A percentile compares a stretch with the other conserved stretches of the same genome.
These are phyloP conservation scores for Lodderomyces elongisporus DNA, from an alignment of 1,139 yeast genomes.

Conservation along the genomic window DNA sequence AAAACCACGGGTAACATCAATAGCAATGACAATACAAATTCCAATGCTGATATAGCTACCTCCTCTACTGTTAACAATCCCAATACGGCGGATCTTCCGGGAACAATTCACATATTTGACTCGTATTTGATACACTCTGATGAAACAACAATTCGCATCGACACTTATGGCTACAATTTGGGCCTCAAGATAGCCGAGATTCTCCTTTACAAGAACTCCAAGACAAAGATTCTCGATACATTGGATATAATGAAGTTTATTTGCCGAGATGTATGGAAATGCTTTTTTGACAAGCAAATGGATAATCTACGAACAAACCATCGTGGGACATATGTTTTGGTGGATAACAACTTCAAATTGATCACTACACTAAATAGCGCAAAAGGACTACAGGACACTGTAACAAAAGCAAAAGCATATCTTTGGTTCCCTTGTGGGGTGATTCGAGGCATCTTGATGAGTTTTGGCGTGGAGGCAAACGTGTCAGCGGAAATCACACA, in stretches of 20 bases:
- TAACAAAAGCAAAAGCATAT: constrained; percentile 47
- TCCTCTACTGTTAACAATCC: no score
- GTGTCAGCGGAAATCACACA: constrained; percentile 65
- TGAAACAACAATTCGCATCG: constrained; percentile 57
- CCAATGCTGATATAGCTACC: no score
- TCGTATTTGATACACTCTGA: constrained; percentile 32
- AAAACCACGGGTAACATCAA: no score
- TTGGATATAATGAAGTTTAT: constrained; percentile 85
- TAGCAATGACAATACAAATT: no score
- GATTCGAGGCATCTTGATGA: constrained; percentile 71
- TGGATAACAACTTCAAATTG: constrained; percentile 59
- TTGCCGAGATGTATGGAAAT: constrained; percentile 87
- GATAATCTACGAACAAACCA: constrained; percentile 91
- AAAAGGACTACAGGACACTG: constrained; percentile 42
- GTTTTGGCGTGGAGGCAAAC: constrained; percentile 62
- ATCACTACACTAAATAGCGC: constrained; percentile 54
- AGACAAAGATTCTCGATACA: constrained; percentile 49
- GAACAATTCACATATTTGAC: constrained; percentile 38
- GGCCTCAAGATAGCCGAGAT: constrained; percentile 74
- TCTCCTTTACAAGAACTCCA: constrained; percentile 49
- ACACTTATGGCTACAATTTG: constrained; percentile 65
- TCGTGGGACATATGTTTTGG: constrained; percentile 75
- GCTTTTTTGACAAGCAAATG: constrained; percentile 77
- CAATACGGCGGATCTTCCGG: constrained; percentile 30
- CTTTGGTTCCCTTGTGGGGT: constrained; percentile 82